phyloP scores from a whole-genome alignment of 179 eudicot genomes.

The Beta macrorhiza region DNA sequence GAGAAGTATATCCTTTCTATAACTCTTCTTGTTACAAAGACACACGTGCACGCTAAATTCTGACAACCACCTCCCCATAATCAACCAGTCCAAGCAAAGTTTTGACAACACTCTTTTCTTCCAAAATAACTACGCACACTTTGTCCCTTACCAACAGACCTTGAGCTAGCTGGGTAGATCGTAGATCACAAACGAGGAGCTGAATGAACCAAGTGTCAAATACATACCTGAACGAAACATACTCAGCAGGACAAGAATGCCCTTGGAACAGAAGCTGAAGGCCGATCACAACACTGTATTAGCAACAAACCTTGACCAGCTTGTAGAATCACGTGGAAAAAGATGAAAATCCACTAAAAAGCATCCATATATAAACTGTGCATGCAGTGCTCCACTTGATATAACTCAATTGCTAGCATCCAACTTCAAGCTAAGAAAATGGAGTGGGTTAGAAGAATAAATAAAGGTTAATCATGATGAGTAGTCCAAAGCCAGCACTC shows the following conservation, averaged over 20 bases:
- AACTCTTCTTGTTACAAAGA: not conserved
- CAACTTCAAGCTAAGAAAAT: conserved; percentile 38
- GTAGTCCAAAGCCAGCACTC: conserved; percentile 39
- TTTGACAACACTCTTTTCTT: not conserved
- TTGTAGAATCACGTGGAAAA: conserved; percentile 15
- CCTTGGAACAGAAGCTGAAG: conserved; percentile 18
- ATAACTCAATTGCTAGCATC: conserved; percentile 28
- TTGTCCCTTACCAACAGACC: conserved; percentile 1
- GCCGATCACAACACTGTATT: conserved; percentile 9
- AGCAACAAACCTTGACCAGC: conserved; percentile 32
- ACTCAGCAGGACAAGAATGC: conserved; percentile 10
- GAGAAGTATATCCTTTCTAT: not conserved
- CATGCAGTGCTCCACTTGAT: conserved; percentile 21
- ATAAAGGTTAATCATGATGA: conserved; percentile 32
- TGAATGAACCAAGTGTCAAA: conserved; percentile 21
- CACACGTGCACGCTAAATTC: not conserved
- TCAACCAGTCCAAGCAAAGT: conserved; percentile 7
- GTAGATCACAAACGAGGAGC: not conserved
- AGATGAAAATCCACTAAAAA: conserved; percentile 19
- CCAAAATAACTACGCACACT: not conserved
- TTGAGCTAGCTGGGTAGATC: not conserved
- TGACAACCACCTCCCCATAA: not conserved
- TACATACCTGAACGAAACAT: conserved; percentile 26
- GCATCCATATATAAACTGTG: conserved; percentile 30
- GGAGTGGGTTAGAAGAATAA: conserved; percentile 34